Evolutionary conservation across 306 rosid genomes (phyloP), one percentile per base, ranked within the genome.

Genomic region (Trifolium dubium): DNA sequence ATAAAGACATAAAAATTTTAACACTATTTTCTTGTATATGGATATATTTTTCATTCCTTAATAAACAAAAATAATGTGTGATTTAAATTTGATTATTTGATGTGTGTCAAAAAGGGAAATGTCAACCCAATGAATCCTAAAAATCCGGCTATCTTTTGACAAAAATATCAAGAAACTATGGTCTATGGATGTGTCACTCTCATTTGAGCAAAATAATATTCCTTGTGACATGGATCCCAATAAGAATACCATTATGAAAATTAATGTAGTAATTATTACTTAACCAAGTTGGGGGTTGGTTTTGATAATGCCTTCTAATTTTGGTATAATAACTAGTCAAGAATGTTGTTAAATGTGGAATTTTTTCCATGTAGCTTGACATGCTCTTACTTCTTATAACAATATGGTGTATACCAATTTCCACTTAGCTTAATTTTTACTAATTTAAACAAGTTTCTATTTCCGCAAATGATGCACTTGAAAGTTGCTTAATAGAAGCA

Each of bases 81-180:
- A 63, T 44, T 55, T 35, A 34, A 29, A 53, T 47, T 71, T 49
- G 23, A 46, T 69, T 8, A 75, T 65, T 66, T 29, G 58, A 29
- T 79, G 30, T 47, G 14, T 23, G 85, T 82, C 86, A 74, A 79
- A 68, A 65, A 73, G 68, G 77, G 82, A 74, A 80, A 84, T 82
- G 90, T 91, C 90, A 89, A 89, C 75, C 69, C 76, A 51, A 84
- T 70, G 62, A 41, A 78, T 72, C 92, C 97, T 69, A 50, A 77
- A 91, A 81, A 87, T 81, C 88, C 92, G 97, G 87, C 77, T 49
- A 56, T 69, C 87, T 84, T 88, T 91, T 91, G 97, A 90, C 84
- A 79, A 88, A 74, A 72, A 71, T 70, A 72, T 37, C 54, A 71
- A 6, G 76, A 87, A 86, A 82, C 86, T 77, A 58, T 81, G 82